A percentile compares a stretch with the other conserved stretches of the same genome.
Conservation (phyloP, 2,329 filamentous ascomycete species). For the Stromatinia cepivora region DNA sequence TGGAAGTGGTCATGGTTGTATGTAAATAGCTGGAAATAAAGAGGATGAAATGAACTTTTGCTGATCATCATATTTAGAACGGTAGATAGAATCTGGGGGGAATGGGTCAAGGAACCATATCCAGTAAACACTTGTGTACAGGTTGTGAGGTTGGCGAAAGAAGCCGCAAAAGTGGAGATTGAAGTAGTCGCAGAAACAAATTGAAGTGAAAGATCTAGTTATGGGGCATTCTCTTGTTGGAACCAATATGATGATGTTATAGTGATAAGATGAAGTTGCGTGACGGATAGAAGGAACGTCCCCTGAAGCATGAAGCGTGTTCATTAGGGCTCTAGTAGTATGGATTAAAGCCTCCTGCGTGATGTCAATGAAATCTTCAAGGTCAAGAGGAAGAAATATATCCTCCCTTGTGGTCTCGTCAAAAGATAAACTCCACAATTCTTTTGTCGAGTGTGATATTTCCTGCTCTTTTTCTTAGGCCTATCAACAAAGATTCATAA, state of each 20-base stretch:
- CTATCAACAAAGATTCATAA: not conserved
- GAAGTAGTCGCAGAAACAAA: conserved; percentile 22
- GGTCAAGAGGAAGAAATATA: not conserved
- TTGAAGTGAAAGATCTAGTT: not conserved
- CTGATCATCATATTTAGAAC: not conserved
- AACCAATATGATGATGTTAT: not conserved
- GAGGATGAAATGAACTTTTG: not conserved
- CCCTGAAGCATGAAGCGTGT: not conserved
- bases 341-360: not conserved
- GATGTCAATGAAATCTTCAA: not conserved
- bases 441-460: not conserved
- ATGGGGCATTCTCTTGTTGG: too few relatives aligned
- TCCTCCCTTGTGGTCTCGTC: not conserved
- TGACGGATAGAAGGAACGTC: not conserved
- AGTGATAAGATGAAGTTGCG: not conserved
- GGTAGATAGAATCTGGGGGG: conserved; percentile 20
- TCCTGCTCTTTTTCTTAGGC: not conserved
- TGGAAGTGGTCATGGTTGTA: not conserved
- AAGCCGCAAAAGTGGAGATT: conserved; percentile 18
- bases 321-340: not conserved
- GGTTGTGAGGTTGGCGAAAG: conserved; percentile 19
- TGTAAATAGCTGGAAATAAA: not conserved
- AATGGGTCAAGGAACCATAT: conserved; percentile 21
- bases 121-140: conserved; percentile 21
- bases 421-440: not conserved